Conservation (phyloP, 768 basidiomycete species). For the Kwoniella sp. region DNA sequence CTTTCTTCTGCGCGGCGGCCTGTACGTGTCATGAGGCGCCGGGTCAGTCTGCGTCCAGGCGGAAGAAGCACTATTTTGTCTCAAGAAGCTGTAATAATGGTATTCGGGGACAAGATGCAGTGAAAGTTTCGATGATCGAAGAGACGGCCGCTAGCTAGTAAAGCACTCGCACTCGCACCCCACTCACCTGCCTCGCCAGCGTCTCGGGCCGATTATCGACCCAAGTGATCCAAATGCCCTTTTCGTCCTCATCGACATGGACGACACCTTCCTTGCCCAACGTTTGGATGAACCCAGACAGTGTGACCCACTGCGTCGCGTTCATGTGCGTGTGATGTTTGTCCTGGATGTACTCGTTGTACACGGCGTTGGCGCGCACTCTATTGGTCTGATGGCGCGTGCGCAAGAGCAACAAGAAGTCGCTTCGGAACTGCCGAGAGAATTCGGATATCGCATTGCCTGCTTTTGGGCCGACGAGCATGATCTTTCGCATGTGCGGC, state of each 20-base stretch:
- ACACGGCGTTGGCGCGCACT: slow-evolving; percentile 90
- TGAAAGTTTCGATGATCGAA: no score
- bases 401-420: slow-evolving; percentile 87
- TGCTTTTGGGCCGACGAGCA: slow-evolving; percentile 92
- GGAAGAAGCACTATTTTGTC: no score
- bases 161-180: no score
- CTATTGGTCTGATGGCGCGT: slow-evolving; percentile 94
- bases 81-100: not conserved
- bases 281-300: slow-evolving; percentile 92
- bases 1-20: slow-evolving; percentile 70
- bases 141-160: no score
- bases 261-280: slow-evolving; percentile 82
- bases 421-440: slow-evolving; percentile 82
- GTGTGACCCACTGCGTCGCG: slow-evolving; percentile 92
- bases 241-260: slow-evolving; percentile 96
- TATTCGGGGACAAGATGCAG: no score
- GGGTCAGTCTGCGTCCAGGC: no score
- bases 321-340: slow-evolving; percentile 98
- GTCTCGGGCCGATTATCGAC: slow-evolving; percentile 95
- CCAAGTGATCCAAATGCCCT: slow-evolving; percentile 97
- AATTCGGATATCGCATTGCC: slow-evolving; percentile 89
- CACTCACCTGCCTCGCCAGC: slow-evolving; percentile 75
- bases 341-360: slow-evolving; percentile 96
- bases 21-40: no score
- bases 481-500: slow-evolving; percentile 92